phyloP scores from a whole-genome alignment of 139 green algal genomes.

The Raphidocelis subcapitata region DNA sequence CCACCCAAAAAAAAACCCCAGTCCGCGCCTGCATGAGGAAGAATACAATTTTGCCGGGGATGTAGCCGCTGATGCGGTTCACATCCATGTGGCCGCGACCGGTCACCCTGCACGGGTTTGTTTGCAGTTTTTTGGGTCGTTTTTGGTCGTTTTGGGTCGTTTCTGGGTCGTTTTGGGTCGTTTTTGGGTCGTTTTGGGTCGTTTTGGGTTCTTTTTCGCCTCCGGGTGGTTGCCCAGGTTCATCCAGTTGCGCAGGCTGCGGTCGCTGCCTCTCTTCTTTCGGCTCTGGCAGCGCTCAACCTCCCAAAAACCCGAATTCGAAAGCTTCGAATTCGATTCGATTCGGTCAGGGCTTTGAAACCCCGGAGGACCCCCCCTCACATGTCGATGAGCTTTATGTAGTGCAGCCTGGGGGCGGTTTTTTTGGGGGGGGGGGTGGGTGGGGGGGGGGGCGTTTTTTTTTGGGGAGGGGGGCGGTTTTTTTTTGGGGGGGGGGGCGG shows the following conservation, averaged over 20 bases:
- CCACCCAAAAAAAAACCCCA: neutral
- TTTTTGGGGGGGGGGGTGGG: too few relatives aligned
- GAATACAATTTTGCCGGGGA: constrained; percentile 95
- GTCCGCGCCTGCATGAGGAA: constrained; percentile 87
- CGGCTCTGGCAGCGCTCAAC: too few relatives aligned
- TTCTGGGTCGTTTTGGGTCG: too few relatives aligned
- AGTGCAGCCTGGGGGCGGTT: constrained; percentile 68
- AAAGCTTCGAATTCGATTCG: too few relatives aligned
- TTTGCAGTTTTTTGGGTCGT: neutral
- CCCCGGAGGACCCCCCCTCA: constrained; percentile 6
- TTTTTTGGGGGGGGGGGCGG: too few relatives aligned
- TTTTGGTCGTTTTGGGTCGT: neutral
- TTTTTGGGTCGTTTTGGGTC: too few relatives aligned
- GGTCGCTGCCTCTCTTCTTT: too few relatives aligned
- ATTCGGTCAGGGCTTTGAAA: too few relatives aligned
- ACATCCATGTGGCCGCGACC: constrained; percentile 88
- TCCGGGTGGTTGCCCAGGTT: neutral
- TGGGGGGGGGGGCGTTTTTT: too few relatives aligned
- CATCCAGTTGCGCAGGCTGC: too few relatives aligned
- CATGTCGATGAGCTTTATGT: constrained; percentile 99
- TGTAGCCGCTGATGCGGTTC: constrained; percentile 95
- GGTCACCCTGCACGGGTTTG: constrained; percentile 54
- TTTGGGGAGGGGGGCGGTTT: too few relatives aligned
- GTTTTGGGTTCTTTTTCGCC: neutral
- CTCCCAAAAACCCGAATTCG: too few relatives aligned